Conservation (phyloP, 768 basidiomycete genomes). For the Mycena vulgaris region DNA sequence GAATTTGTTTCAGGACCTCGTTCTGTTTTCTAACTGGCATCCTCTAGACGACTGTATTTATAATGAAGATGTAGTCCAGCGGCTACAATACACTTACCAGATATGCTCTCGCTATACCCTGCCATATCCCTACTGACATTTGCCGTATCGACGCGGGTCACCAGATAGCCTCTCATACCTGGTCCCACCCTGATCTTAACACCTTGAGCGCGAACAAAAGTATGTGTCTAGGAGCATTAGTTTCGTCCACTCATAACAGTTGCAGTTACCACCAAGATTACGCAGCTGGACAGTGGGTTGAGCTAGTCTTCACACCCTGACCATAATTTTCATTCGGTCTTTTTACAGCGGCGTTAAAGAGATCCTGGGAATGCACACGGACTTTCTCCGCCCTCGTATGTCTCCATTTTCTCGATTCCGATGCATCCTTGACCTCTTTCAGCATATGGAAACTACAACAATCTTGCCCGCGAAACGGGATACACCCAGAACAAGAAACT, state of each 20-base stretch:
- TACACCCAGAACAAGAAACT: constrained; percentile 26
- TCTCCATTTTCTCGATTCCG: no score
- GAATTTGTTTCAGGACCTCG: background rate
- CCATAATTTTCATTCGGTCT: background rate
- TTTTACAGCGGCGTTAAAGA: constrained; percentile 42
- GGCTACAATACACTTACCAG: constrained; percentile 42
- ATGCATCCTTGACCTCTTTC: no score
- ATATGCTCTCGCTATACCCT: background rate
- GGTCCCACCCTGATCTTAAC: constrained; percentile 48
- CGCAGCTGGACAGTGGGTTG: constrained; percentile 24
- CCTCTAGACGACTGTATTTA: constrained; percentile 46
- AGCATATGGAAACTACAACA: constrained; percentile 40
- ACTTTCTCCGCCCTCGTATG: constrained; percentile 48
- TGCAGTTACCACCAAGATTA: constrained; percentile 31
- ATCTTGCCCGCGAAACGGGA: constrained; percentile 33
- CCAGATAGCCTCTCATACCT: constrained; percentile 53
- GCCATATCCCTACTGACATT: background rate
- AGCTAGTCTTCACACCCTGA: no score
- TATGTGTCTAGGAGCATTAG: constrained; percentile 7
- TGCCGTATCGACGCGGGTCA: constrained; percentile 45
- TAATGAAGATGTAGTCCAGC: constrained; percentile 33
- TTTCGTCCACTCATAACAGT: background rate
- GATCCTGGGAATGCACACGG: constrained; percentile 44
- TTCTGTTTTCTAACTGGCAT: background rate
- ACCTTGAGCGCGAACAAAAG: constrained; percentile 41